Conservation (phyloP, 192 early-diverging fungal species). For the Coemansia sp. region DNA sequence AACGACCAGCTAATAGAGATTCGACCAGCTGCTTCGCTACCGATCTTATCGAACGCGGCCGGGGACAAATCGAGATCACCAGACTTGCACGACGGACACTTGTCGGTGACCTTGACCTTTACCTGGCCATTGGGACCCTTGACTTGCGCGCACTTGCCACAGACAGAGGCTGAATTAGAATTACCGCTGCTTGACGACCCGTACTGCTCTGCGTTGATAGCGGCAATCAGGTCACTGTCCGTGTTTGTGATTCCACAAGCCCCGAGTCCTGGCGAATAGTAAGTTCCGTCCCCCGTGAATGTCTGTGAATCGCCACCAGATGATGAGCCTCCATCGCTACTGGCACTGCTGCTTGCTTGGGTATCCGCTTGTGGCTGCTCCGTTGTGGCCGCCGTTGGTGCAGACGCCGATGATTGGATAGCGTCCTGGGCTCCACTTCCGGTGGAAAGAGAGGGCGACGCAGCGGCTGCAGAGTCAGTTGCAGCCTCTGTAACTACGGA, state of each 20-base stretch:
- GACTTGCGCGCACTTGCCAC: slow-evolving; percentile 58
- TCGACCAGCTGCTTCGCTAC: slow-evolving; percentile 50
- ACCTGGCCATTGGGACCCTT: slow-evolving; percentile 54
- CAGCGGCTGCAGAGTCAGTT: background rate
- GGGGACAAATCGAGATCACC: slow-evolving; percentile 62
- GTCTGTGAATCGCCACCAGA: slow-evolving; percentile 16
- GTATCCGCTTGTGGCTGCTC: slow-evolving; percentile 4
- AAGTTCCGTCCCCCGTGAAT: slow-evolving; percentile 63
- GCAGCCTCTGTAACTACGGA: background rate
- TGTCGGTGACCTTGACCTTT: slow-evolving; percentile 58
- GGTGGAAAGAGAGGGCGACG: background rate
- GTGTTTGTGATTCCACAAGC: slow-evolving; percentile 58
- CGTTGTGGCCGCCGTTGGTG: background rate
- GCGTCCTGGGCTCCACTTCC: background rate
- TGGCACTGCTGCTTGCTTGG: background rate
- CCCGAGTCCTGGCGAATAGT: slow-evolving; percentile 58
- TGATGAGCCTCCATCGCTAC: slow-evolving; percentile 6
- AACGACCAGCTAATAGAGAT: slow-evolving; percentile 59
- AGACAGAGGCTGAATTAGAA: slow-evolving; percentile 51
- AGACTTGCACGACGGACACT: slow-evolving; percentile 55
- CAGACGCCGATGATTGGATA: background rate
- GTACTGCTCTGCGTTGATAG: slow-evolving; percentile 62
- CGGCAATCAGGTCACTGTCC: slow-evolving; percentile 58
- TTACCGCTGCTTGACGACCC: slow-evolving; percentile 40
- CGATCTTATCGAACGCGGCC: slow-evolving; percentile 59